Evolutionary conservation across 2,329 filamentous ascomycete genomes (phyloP).

Genomic region (Diaporthe sp.): DNA sequence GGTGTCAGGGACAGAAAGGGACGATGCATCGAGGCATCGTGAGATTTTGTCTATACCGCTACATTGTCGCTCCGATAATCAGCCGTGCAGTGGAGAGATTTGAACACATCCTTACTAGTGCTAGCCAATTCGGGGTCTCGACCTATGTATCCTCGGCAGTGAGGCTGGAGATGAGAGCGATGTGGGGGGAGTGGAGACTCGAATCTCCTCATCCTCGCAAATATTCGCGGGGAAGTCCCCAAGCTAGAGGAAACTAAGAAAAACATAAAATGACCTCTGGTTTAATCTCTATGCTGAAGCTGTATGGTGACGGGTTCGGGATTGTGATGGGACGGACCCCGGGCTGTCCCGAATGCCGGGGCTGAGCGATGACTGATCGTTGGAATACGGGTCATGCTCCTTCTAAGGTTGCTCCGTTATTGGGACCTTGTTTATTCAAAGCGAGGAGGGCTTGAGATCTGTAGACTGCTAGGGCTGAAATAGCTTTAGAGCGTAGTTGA

Average conservation of each 20-base stretch:
- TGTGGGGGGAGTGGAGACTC: conserved; percentile 22
- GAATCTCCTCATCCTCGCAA: conserved; percentile 1
- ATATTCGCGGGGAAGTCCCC: conserved; percentile 8
- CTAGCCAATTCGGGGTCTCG: neutral
- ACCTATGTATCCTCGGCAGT: conserved; percentile 4
- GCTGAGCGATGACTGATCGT: too few species aligned
- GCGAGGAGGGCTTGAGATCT: too few species aligned
- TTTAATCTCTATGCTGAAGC: too few species aligned
- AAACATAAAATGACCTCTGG: neutral
- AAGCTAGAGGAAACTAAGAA: neutral
- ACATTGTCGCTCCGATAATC: conserved; percentile 25
- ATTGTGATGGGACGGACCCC: too few species aligned
- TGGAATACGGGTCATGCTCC: too few species aligned
- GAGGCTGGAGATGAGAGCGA: neutral
- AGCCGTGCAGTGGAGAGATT: neutral
- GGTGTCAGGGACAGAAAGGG: neutral
- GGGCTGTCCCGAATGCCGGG: too few species aligned
- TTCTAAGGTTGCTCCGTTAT: too few species aligned
- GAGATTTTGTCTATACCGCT: conserved; percentile 17
- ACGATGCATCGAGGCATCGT: neutral
- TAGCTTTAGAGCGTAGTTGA: too few species aligned
- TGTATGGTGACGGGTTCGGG: too few species aligned
- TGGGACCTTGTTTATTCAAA: too few species aligned
- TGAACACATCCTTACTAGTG: conserved; percentile 15
- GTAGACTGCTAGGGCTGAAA: too few species aligned